phyloP scores from a whole-genome alignment of 768 basidiomycete genomes.

The Lentinus tigrinus region DNA sequence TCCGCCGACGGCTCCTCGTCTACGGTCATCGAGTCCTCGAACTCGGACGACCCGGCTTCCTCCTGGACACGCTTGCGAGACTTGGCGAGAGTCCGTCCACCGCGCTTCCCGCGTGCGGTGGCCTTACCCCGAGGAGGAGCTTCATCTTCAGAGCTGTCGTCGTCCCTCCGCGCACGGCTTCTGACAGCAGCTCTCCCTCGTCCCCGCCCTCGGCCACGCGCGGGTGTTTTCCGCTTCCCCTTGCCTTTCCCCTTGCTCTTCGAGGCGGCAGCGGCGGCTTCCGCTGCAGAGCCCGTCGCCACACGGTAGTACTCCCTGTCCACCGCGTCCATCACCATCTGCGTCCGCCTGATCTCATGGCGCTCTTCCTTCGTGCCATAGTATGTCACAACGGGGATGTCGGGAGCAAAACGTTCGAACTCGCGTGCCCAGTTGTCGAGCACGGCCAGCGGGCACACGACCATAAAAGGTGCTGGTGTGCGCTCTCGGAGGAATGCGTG shows the following conservation, averaged over 20 bases:
- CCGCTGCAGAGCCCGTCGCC: conserved; percentile 20
- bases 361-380: conserved; percentile 84
- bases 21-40: conserved; percentile 11
- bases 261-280: conserved; percentile 21
- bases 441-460: conserved; percentile 93
- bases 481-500: conserved; percentile 84
- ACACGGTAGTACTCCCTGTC: conserved; percentile 24
- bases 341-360: conserved; percentile 68
- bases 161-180: background rate
- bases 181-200: background rate
- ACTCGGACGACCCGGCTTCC: conserved; percentile 14
- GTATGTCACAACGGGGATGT: conserved; percentile 86
- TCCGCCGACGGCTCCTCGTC: conserved; percentile 5
- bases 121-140: background rate
- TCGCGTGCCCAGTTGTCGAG: conserved; percentile 90
- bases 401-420: conserved; percentile 80
- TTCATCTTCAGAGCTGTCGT: conserved; percentile 9
- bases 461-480: conserved; percentile 72
- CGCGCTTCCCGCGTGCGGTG: background rate
- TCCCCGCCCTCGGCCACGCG: background rate
- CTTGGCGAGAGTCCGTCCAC: background rate
- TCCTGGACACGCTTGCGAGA: background rate
- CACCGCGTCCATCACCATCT: conserved; percentile 40
- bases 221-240: background rate
- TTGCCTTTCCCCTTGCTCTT: conserved; percentile 23